Evolutionary conservation across 1,284 basidiomycete genomes (phyloP), one percentile per base, ranked within the genome.

Genomic region (Cyathus olla): DNA sequence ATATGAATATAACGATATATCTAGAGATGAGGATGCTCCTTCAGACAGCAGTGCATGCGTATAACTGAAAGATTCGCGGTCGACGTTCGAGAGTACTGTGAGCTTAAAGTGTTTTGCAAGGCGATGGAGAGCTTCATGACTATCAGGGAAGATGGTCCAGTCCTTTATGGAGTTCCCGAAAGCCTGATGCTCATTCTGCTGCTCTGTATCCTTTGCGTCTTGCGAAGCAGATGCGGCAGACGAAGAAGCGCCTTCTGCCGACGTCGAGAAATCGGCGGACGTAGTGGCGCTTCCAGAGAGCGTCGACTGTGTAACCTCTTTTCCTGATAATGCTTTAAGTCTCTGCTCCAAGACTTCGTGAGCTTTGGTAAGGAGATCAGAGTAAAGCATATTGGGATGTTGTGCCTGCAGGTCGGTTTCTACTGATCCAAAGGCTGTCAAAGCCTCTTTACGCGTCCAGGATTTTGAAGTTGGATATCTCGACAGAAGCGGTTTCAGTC

Each of bases 71-170:
- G 89, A 90, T 19, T 70, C 67, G 56, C 84, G 83, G 67, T 94
- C 92, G 66, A 93, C 89, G 74, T 94, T 93, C 63, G 91, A 92
- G 39, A 93, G 81, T 2, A 92, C 89, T 56, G 88, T 81, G 60
- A 93, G 87, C 61, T 88, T 88, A 77, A 87, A 93, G 68, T 84
- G 82, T 60, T 83, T 80, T 35, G 90, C 83, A 56, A 93, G 85
- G 46, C 78, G 75, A 44, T 79, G 80, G 3, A 94, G 85, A 0
- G 91, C 91, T 19, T 77, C 73, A 61, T 81, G 72, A 6, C 89
- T 91, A 72, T 93, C 92, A 0, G 88, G 84, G 76, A 93, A 94
- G 13, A 86, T 80, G 3, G 81, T 77, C 91, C 91, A 94, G 35
- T 81, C 63, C 49, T 79, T 78, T 49, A 93, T 85, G 40, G 90